A percentile compares a stretch with the other conserved stretches of the same genome.
Evolutionary conservation across 2,329 filamentous ascomycete genomes (phyloP).

Genomic region (Colletotrichum australisinense): DNA sequence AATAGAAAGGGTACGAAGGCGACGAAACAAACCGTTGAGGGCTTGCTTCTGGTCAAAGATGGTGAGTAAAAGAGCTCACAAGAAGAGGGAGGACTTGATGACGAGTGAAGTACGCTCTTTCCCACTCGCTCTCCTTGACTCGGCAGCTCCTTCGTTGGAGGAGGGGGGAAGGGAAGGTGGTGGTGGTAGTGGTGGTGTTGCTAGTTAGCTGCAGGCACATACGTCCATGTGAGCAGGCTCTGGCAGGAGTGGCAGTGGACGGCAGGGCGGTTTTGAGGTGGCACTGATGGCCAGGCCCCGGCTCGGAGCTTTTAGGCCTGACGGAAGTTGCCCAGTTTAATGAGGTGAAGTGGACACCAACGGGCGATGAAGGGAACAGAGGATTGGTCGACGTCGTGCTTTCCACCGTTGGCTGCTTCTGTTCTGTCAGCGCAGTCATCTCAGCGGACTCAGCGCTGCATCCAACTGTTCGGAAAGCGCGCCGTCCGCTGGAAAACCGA

Average conservation of each 20-base stretch:
- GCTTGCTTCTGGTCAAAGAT: not conserved
- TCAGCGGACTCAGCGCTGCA: constrained; percentile 12
- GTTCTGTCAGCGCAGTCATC: not conserved
- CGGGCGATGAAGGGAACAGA: not conserved
- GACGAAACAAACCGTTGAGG: not conserved
- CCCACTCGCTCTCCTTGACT: constrained; percentile 21
- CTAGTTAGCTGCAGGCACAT: constrained; percentile 19
- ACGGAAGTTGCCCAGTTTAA: not conserved
- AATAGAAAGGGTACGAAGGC: not conserved
- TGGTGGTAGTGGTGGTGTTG: constrained; percentile 4
- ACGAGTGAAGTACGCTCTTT: constrained; percentile 7
- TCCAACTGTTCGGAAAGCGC: constrained; percentile 8
- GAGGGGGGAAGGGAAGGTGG: not conserved
- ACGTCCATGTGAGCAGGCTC: constrained; percentile 10
- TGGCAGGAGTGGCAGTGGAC: constrained; percentile 9
- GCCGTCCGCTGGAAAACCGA: constrained; percentile 25
- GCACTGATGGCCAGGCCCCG: not conserved
- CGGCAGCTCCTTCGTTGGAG: constrained; percentile 9
- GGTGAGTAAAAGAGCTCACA: not conserved
- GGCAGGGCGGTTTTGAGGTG: constrained; percentile 3
- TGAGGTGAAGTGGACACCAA: constrained; percentile 17
- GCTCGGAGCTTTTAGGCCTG: constrained; percentile 28
- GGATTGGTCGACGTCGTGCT: not conserved
- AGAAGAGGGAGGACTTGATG: constrained; percentile 2
- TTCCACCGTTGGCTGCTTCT: not conserved